Base-by-base conservation (phyloP, 345 rosid species). In the Bruguiera gymnorhiza region DNA sequence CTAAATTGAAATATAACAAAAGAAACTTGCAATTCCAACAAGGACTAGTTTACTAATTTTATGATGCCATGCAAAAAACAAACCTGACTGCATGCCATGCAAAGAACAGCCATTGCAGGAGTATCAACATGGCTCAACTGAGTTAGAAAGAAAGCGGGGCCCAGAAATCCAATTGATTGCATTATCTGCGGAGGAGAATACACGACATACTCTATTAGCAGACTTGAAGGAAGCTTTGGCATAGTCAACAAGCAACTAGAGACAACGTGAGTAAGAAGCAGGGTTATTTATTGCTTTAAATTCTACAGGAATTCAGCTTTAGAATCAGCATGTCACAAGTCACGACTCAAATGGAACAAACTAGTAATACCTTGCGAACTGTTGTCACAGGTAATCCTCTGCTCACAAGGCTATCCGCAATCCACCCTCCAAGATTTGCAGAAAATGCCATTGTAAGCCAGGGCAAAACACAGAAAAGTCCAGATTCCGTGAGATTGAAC, bases 371-470 rank as follows among this genome's bases (percentile, higher is more conserved):
- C 98, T 94, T 91, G 58, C 96, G 93, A 72, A 94, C 98, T 31
- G 76, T 80, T 3, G 97, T 94, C 67, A 94, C 88, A 5, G 98
- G 84, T 29, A 66, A 66, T 64, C 98, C 98, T 78, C 73, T 79
- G 90, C 91, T 91, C 29, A 94, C 93, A 26, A 94, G 89, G 62
- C 97, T 88, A 77, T 94, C 95, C 0, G 97, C 96, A 31, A 94
- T 94, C 98, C 98, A 94, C 9, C 98, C 98, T 55, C 97, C 97
- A 64, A 85, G 75, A 72, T 94, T 94, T 56, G 98, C 95, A 54
- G 94, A 87, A 82, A 91, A 85, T 34, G 95, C 97, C 98, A 94
- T 91, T 21, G 98, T 89, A 78, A 94, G 84, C 97, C 98, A 94
- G 43, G 97, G 98, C 70, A 94, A 77, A 26, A 94, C 93, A 8